Evolutionary conservation across 352 stramenopile species (phyloP).

Genomic region (Phytopythium vexans): DNA sequence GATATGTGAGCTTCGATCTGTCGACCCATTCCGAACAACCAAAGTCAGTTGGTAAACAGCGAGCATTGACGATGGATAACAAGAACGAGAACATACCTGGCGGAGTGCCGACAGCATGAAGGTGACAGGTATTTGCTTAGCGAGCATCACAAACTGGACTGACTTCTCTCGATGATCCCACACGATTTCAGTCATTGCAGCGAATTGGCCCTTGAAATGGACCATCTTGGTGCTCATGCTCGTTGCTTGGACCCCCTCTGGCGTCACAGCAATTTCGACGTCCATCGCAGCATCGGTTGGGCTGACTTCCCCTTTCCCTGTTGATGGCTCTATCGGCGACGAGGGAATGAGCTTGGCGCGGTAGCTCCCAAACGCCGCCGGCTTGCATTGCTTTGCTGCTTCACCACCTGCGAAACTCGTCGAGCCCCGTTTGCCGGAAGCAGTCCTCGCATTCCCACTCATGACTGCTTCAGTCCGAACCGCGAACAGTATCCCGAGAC

Average conservation of each 20-base stretch:
- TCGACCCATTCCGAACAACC: not conserved
- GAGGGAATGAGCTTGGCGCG: too few relatives aligned
- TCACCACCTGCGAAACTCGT: too few relatives aligned
- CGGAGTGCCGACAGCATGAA: conserved; percentile 49
- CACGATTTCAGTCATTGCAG: conserved; percentile 51
- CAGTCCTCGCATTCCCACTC: too few relatives aligned
- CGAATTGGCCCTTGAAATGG: conserved; percentile 38
- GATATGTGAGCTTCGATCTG: conserved; percentile 46
- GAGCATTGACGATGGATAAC: not conserved
- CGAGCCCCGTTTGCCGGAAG: too few relatives aligned
- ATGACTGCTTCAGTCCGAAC: too few relatives aligned
- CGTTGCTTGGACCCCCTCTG: not conserved
- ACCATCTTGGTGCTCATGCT: not conserved
- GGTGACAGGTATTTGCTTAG: conserved; percentile 19
- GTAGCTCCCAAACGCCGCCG: too few relatives aligned
- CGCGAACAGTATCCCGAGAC: too few relatives aligned
- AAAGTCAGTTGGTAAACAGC: not conserved
- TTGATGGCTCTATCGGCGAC: too few relatives aligned
- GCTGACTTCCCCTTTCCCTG: too few relatives aligned
- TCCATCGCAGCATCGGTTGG: too few relatives aligned
- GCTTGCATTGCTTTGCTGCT: too few relatives aligned
- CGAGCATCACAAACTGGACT: conserved; percentile 38
- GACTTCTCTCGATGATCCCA: conserved; percentile 70
- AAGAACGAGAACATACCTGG: conserved; percentile 8
- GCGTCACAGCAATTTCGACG: not conserved